Evolutionary conservation across 2,329 filamentous ascomycete species (phyloP), one percentile per base, ranked within the genome.

Genomic region (Diplodia intermedia): DNA sequence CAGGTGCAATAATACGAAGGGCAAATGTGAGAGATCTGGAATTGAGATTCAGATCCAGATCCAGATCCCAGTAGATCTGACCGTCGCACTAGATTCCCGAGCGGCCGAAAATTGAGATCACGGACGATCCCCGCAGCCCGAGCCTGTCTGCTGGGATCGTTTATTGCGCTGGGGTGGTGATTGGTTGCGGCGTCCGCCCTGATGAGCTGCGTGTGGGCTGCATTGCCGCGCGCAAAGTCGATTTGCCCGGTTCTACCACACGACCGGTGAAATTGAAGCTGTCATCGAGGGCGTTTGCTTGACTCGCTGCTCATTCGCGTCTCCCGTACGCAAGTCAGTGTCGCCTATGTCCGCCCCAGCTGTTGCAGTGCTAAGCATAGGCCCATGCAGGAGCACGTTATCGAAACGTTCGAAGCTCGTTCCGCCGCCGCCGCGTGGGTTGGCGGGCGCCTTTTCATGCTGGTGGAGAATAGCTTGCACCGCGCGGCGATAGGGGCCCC

Each of bases 81-180:
- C 49, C 33, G 62, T 66, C 20, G 26, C 23, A 66, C 63, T 49
- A 66, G 63, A 66, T 66, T 56, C 33, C 52, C 63, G 63, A 66
- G 62, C 49, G 36, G 36, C 49, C 49, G 33, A 14, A 65, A 40
- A 49, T 26, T 63, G n/a, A 63, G 60, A 63, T 63, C 60, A 63
- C 49, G 60, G 60, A 31, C 60, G 60, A 63, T 63, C 60, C 60
- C 60, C 43, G 60, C 60, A 52, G 60, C 40, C 57, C 14, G 57
- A 43, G 31, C 60, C 60, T 52, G 60, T 14, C 47, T 14, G 60
- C 60, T 36, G 47, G 60, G 60, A 53, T 63, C 31, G 43, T 52
- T 62, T 36, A 63, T 63, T 63, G 29, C 43, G 14, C 26, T 33
- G 60, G 47, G 60, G n/a, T 26, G 9, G 15, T 63, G 60, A 52